These are phyloP conservation scores for Trapa incisa DNA, from an alignment of 345 rosid genomes.

Conservation along the genomic window DNA sequence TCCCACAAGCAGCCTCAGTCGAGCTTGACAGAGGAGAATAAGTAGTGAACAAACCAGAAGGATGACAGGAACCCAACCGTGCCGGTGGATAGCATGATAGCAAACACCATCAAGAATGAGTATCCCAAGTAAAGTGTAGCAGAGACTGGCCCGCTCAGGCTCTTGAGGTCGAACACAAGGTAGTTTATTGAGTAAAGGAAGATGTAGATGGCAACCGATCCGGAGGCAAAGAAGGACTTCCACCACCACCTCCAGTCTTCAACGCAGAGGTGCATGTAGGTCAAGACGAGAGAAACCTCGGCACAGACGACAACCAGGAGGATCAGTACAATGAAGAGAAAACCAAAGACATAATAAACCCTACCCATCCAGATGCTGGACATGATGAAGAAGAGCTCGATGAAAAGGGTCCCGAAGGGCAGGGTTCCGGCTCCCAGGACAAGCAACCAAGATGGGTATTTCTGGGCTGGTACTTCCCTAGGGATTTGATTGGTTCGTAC, in stretches of 20 bases:
- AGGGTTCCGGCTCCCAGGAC: constrained; percentile 20
- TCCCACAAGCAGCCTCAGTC: constrained; percentile 4
- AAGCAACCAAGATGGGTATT: constrained; percentile 18
- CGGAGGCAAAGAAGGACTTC: constrained; percentile 22
- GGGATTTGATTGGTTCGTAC: constrained; percentile 20
- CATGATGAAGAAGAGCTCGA: constrained; percentile 22
- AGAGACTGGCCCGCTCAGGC: constrained; percentile 18
- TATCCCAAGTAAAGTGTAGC: constrained; percentile 19
- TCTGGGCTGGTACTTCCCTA: constrained; percentile 19
- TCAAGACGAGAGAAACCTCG: constrained; percentile 19
- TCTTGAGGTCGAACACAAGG: constrained; percentile 18
- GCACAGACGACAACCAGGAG: constrained; percentile 19
- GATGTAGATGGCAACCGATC: constrained; percentile 18
- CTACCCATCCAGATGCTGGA: constrained; percentile 22
- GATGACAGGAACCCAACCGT: constrained; percentile 22
- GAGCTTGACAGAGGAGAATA: constrained; percentile 21
- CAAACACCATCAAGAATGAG: constrained; percentile 19
- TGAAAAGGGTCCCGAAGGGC: constrained; percentile 19
- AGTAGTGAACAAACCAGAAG: constrained; percentile 21
- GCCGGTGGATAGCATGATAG: constrained; percentile 16
- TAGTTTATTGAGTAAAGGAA: constrained; percentile 18
- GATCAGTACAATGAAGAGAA: constrained; percentile 16
- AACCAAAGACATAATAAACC: constrained; percentile 20
- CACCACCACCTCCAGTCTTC: constrained; percentile 27
- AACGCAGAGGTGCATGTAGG: constrained; percentile 21